Conservation (phyloP, 2,329 filamentous ascomycete genomes). For the Claviceps sp. region DNA sequence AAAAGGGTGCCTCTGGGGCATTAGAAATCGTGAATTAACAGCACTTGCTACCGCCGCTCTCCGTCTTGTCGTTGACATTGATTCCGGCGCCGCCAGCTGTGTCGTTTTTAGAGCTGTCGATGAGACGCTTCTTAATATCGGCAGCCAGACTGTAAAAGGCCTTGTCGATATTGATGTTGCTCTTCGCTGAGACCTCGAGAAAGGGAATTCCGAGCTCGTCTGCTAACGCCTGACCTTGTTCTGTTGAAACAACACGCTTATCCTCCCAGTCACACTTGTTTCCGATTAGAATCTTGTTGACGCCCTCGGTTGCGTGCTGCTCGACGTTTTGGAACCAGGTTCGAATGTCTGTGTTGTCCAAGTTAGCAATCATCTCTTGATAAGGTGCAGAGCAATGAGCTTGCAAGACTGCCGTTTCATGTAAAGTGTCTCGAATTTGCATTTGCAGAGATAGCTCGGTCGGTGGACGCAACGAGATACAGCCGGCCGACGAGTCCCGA, state of each 20-base stretch:
- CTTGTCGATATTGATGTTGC: constrained; percentile 99
- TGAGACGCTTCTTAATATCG: constrained; percentile 97
- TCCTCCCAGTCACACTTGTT: constrained; percentile 99
- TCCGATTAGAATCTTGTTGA: constrained; percentile 98
- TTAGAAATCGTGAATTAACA: not conserved
- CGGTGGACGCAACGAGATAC: not conserved
- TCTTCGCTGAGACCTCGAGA: constrained; percentile 96
- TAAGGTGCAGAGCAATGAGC: not conserved
- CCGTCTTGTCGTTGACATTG: constrained; percentile 53
- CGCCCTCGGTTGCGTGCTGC: constrained; percentile 93
- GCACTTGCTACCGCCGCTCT: constrained; percentile 53
- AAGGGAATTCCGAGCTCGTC: constrained; percentile 96
- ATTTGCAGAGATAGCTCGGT: not conserved
- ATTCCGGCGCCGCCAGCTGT: constrained; percentile 45
- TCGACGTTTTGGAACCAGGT: constrained; percentile 99
- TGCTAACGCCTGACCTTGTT: constrained; percentile 84
- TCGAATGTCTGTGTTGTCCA: constrained; percentile 61
- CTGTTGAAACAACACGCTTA: constrained; percentile 86
- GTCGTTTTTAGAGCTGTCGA: constrained; percentile 77
- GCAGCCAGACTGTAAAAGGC: constrained; percentile 90
- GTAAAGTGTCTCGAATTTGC: not conserved
- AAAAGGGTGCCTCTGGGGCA: not conserved
- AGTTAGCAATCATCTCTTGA: not conserved
- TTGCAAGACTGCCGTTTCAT: not conserved
- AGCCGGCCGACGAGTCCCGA: not conserved